Percentiles rank a stretch among this genome's conserved stretches.
Conservation (phyloP, 495 filamentous ascomycete species). For the Aspergillus haitiensis region DNA sequence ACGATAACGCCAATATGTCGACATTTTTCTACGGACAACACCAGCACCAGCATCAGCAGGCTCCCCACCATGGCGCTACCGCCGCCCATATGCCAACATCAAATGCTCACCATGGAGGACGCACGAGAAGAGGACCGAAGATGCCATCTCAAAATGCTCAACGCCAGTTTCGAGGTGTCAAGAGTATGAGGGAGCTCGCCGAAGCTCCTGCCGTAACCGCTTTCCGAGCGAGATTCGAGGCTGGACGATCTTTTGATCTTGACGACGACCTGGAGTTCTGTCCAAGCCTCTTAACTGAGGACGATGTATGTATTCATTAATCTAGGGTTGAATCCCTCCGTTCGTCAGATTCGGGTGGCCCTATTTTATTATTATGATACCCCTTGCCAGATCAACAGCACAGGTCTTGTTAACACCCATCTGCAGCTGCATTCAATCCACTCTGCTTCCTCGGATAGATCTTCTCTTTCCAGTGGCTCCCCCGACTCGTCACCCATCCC, state of each 20-base stretch:
- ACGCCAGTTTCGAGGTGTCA: slow-evolving; percentile 77
- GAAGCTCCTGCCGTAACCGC: slow-evolving; percentile 70
- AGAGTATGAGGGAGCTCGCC: slow-evolving; percentile 85
- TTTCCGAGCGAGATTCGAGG: slow-evolving; percentile 84
- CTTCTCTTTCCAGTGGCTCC: slow-evolving; percentile 90
- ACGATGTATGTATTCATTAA: slow-evolving; percentile 72
- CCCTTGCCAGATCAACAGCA: not conserved
- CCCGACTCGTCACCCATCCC: slow-evolving; percentile 87
- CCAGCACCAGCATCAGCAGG: slow-evolving; percentile 58
- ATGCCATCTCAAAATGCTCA: slow-evolving; percentile 78
- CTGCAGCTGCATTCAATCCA: slow-evolving; percentile 81
- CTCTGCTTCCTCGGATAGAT: slow-evolving; percentile 87
- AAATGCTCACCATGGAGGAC: slow-evolving; percentile 78
- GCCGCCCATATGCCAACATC: slow-evolving; percentile 49
- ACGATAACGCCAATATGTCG: slow-evolving; percentile 61
- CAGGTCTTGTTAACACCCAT: slow-evolving; percentile 22
- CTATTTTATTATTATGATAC: not conserved
- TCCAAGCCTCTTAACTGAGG: slow-evolving; percentile 88
- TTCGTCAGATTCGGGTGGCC: slow-evolving; percentile 6
- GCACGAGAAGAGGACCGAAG: slow-evolving; percentile 84
- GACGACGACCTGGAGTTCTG: slow-evolving; percentile 98
- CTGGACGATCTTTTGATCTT: slow-evolving; percentile 91
- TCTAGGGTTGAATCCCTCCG: slow-evolving; percentile 8
- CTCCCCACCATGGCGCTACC: slow-evolving; percentile 51
- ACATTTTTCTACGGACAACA: slow-evolving; percentile 64